Evolutionary conservation across 2,329 filamentous ascomycete species (phyloP).

Genomic region (Thielaviopsis euricoi): DNA sequence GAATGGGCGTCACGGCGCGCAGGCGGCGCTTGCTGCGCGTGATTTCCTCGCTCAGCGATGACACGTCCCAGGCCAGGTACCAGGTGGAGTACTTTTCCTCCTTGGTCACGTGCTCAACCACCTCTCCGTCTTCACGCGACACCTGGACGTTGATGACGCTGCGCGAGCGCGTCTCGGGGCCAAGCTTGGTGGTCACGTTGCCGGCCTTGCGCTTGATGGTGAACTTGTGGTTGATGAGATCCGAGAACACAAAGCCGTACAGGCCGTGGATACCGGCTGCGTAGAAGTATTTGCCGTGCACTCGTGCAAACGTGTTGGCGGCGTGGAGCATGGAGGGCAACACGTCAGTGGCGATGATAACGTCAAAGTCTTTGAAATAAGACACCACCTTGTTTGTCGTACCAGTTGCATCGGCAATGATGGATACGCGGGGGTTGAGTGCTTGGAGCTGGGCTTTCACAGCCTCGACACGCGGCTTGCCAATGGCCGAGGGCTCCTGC

Average conservation of each 20-base stretch:
- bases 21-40: slow-evolving; percentile 47
- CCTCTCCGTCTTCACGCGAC: slow-evolving; percentile 49
- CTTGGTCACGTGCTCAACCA: slow-evolving; percentile 77
- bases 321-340: slow-evolving; percentile 55
- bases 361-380: slow-evolving; percentile 66
- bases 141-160: slow-evolving; percentile 55
- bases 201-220: slow-evolving; percentile 71
- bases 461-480: slow-evolving; percentile 71
- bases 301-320: slow-evolving; percentile 74
- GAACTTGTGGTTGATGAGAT: slow-evolving; percentile 80
- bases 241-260: slow-evolving; percentile 89
- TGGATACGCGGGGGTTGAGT: slow-evolving; percentile 74
- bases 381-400: slow-evolving; percentile 50
- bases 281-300: slow-evolving; percentile 63
- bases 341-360: slow-evolving; percentile 81
- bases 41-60: slow-evolving; percentile 49
- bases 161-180: slow-evolving; percentile 61
- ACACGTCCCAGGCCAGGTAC: slow-evolving; percentile 58
- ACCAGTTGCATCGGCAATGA: slow-evolving; percentile 52
- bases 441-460: slow-evolving; percentile 62
- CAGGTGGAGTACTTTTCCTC: slow-evolving; percentile 80
- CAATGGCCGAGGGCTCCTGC: slow-evolving; percentile 47
- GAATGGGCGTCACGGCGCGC: slow-evolving; percentile 61
- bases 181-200: slow-evolving; percentile 47
- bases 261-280: slow-evolving; percentile 74